Evolutionary conservation across 2,329 filamentous ascomycete species (phyloP).

Genomic region (Diaporthe capsici): DNA sequence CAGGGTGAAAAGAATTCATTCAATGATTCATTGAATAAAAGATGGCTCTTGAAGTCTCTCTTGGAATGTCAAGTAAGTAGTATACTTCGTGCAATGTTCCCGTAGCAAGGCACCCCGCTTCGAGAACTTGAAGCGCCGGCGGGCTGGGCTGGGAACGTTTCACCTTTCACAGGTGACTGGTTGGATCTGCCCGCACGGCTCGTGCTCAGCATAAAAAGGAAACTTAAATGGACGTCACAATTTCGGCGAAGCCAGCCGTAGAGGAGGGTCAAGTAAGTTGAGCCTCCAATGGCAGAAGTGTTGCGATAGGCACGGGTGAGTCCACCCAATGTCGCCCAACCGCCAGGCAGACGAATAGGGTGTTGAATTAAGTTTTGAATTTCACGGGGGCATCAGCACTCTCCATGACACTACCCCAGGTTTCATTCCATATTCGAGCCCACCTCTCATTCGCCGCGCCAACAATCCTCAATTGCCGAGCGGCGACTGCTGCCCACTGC

Average conservation of each 20-base stretch:
- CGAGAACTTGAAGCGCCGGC: slow-evolving; percentile 4
- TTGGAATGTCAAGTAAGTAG: fast-evolving
- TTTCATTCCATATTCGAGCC: neutral
- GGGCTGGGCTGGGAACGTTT: neutral
- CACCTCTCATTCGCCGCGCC: neutral
- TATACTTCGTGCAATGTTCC: neutral
- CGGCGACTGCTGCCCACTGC: slow-evolving; percentile 24
- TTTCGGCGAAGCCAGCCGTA: neutral
- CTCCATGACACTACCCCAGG: neutral
- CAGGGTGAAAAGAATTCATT: fast-evolving
- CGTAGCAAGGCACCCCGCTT: neutral
- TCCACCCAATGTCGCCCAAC: neutral
- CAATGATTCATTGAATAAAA: neutral
- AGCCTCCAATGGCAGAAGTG: neutral
- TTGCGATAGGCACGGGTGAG: slow-evolving; percentile 8
- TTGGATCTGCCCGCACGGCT: neutral
- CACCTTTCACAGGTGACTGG: neutral
- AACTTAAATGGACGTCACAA: neutral
- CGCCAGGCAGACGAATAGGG: neutral
- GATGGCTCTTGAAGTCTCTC: neutral
- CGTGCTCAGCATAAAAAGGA: neutral
- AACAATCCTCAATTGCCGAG: neutral
- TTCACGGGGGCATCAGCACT: neutral
- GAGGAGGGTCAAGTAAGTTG: slow-evolving; percentile 14
- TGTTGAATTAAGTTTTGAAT: neutral